These are phyloP conservation scores for Myxozyma monticola DNA, from an alignment of 805 yeast species.

Conservation along the genomic window DNA sequence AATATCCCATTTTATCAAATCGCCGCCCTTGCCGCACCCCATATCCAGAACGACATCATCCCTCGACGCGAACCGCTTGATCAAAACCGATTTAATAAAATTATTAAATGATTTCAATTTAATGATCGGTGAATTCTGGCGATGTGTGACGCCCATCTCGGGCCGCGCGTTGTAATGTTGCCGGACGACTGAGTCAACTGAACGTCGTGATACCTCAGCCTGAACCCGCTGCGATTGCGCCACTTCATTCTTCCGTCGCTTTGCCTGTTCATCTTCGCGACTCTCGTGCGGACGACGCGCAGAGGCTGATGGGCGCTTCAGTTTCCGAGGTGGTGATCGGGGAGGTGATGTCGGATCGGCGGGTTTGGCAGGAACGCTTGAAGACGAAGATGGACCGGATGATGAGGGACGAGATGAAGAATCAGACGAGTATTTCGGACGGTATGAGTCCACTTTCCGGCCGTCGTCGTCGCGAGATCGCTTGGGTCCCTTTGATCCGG, in stretches of 20 bases:
- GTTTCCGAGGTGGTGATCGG: slow-evolving; percentile 29
- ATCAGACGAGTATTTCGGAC: too few relatives aligned
- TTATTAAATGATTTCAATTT: slow-evolving; percentile 87
- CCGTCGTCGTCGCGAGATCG: neutral
- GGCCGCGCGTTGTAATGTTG: slow-evolving; percentile 86
- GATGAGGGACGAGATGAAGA: too few relatives aligned
- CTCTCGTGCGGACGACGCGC: slow-evolving; percentile 15
- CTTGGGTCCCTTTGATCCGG: neutral
- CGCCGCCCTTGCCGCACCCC: slow-evolving; percentile 99
- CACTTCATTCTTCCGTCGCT: slow-evolving; percentile 4
- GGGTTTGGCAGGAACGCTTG: neutral
- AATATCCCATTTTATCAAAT: slow-evolving; percentile 81
- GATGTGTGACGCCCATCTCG: slow-evolving; percentile 55
- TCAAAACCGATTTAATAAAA: slow-evolving; percentile 81
- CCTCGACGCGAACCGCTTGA: slow-evolving; percentile 63
- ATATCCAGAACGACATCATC: slow-evolving; percentile 70
- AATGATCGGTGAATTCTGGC: slow-evolving; percentile 80
- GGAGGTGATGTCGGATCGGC: slow-evolving; percentile 28
- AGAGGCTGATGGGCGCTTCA: slow-evolving; percentile 28
- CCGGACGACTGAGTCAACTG: slow-evolving; percentile 65
- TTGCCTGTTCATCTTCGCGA: slow-evolving; percentile 7
- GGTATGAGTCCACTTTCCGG: too few relatives aligned
- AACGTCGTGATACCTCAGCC: slow-evolving; percentile 11
- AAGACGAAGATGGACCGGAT: neutral
- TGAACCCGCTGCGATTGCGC: slow-evolving; percentile 7